Percentiles rank a stretch among this genome's conserved stretches.
Evolutionary conservation across 2,329 filamentous ascomycete genomes (phyloP).

Genomic region (Graphilbum fragrans): DNA sequence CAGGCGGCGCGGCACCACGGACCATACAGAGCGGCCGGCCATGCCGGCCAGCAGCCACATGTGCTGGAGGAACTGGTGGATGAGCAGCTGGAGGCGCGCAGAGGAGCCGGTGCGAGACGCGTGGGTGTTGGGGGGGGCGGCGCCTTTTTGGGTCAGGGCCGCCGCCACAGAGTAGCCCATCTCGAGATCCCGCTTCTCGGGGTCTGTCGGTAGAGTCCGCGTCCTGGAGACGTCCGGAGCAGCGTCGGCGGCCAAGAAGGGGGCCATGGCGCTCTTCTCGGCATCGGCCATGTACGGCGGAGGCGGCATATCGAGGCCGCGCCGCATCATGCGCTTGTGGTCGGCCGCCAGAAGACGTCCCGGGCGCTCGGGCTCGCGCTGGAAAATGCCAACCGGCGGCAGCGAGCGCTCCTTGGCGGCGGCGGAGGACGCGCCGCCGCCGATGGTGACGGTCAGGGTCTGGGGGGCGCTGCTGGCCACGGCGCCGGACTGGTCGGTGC

Average conservation of each 20-base stretch:
- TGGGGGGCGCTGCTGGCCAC: slow-evolving; percentile 44
- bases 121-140: background rate
- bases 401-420: background rate
- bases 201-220: background rate
- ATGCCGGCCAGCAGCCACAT: slow-evolving; percentile 6
- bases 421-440: slow-evolving; percentile 5
- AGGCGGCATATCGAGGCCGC: background rate
- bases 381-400: background rate
- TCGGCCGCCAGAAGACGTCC: slow-evolving; percentile 4
- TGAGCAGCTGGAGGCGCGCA: slow-evolving; percentile 4
- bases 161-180: slow-evolving; percentile 1
- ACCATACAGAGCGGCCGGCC: slow-evolving; percentile 3
- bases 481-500: slow-evolving; percentile 48
- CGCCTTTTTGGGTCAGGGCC: background rate
- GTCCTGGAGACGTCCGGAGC: background rate
- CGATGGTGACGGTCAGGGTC: slow-evolving; percentile 17
- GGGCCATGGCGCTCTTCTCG: background rate
- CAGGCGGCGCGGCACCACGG: slow-evolving; percentile 6
- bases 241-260: slow-evolving; percentile 1
- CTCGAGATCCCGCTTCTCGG: slow-evolving; percentile 4
- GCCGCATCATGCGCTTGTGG: background rate
- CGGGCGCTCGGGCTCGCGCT: slow-evolving; percentile 2
- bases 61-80: slow-evolving; percentile 6
- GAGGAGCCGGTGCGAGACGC: background rate
- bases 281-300: background rate